Evolutionary conservation across 768 basidiomycete species (phyloP), one percentile per base, ranked within the genome.

Genomic region (Russula lepida): DNA sequence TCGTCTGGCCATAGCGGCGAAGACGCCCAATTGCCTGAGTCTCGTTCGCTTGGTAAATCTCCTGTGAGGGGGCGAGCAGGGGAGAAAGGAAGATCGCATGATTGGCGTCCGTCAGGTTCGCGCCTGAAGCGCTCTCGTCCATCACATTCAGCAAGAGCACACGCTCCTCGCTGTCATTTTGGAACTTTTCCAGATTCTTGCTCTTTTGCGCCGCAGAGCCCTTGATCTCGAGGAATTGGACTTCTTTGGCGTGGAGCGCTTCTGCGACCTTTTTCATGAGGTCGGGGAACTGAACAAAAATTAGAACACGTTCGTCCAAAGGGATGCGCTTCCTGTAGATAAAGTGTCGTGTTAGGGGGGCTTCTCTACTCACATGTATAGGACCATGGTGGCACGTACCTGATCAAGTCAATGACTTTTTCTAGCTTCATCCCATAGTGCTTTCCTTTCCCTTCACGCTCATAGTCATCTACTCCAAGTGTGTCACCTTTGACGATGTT

Each of bases 201-300:
- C 89, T 91, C 77, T 87, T 89, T 66, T 80, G 76, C 53, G 82
- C 79, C 5, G 89, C 86, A 4, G 82, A 81, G 44, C 93, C 92
- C 60, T 82, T 84, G 73, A 95, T 90, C 69, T 92, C 86, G 54
- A 91, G 79, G 75, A 83, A 92, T 46, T 79, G 78, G 68, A 97
- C 83, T 47, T 83, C 81, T 69, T 91, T 79, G 56, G 82, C 81
- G 2, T 71, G 75, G 64, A 98, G 81, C 0, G 92, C 91, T 63
- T 92, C 88, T 8, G 84, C 84, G 32, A 97, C 89, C 72, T 95
- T 97, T 70, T 84, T 84, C 82, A 89, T 92, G 60, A 98, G 79
- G 74, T 97, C 94, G 6, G 84, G 86, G 79, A 95, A 98, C 69
- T 98, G 95, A n/a, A 95, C 89, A 74, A 98, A 98, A 63, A 98